Evolutionary conservation across 306 rosid genomes (phyloP).

Genomic region (Lathyrus aphaca): DNA sequence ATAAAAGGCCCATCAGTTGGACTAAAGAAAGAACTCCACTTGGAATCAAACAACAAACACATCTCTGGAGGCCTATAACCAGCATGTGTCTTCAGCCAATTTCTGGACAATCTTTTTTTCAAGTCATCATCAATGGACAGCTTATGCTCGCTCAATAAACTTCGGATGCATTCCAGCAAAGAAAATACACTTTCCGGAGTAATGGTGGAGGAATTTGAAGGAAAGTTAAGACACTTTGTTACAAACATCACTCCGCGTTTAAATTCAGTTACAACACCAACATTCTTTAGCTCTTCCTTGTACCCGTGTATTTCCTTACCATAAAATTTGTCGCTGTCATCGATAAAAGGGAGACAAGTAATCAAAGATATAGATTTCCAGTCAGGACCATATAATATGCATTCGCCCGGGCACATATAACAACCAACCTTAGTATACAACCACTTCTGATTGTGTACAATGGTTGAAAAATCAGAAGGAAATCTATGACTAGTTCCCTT

Average conservation of each 20-base stretch:
- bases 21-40: slow-evolving; percentile 46
- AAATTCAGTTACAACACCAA: slow-evolving; percentile 58
- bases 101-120: slow-evolving; percentile 39
- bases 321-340: slow-evolving; percentile 51
- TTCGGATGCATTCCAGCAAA: slow-evolving; percentile 57
- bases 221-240: slow-evolving; percentile 45
- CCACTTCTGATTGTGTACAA: slow-evolving; percentile 51
- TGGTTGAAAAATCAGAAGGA: slow-evolving; percentile 32
- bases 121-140: slow-evolving; percentile 41
- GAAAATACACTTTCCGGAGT: slow-evolving; percentile 49
- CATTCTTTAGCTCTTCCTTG: slow-evolving; percentile 56
- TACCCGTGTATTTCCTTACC: slow-evolving; percentile 51
- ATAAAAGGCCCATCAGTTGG: slow-evolving; percentile 66
- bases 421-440: slow-evolving; percentile 53
- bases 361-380: slow-evolving; percentile 67
- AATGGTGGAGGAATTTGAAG: slow-evolving; percentile 47
- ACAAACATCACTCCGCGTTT: slow-evolving; percentile 55
- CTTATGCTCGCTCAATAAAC: slow-evolving; percentile 6
- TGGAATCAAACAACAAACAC: slow-evolving; percentile 55
- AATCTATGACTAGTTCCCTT: slow-evolving; percentile 30
- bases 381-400: slow-evolving; percentile 62
- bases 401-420: slow-evolving; percentile 48
- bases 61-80: slow-evolving; percentile 58
- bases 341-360: slow-evolving; percentile 67
- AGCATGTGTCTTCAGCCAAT: slow-evolving; percentile 68